phyloP scores from a whole-genome alignment of 805 yeast genomes.

The Blastobotrys muscicola region DNA sequence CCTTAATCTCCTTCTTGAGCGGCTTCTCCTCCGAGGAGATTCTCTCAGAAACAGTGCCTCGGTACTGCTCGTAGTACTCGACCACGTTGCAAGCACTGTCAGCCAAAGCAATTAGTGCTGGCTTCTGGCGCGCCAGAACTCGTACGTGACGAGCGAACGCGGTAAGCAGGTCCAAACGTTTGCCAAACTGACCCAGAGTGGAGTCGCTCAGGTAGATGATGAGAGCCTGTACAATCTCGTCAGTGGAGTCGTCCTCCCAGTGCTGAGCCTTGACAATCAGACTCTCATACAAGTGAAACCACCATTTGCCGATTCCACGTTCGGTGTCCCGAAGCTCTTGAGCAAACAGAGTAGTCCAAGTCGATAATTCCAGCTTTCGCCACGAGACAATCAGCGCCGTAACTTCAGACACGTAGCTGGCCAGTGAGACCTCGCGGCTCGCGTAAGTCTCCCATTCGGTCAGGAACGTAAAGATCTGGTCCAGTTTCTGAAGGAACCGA shows the following conservation, averaged over 20 bases:
- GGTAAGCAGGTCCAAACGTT: slow-evolving; percentile 49
- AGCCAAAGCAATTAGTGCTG: not conserved
- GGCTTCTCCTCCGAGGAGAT: slow-evolving; percentile 39
- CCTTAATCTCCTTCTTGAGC: slow-evolving; percentile 72
- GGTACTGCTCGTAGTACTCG: slow-evolving; percentile 59
- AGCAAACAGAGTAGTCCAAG: slow-evolving; percentile 72
- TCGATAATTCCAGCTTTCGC: slow-evolving; percentile 78
- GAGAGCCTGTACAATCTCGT: slow-evolving; percentile 45
- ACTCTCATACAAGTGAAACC: slow-evolving; percentile 83
- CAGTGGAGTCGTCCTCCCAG: slow-evolving; percentile 30
- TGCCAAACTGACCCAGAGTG: slow-evolving; percentile 60
- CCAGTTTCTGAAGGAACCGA: slow-evolving; percentile 67
- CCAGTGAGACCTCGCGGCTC: slow-evolving; percentile 61
- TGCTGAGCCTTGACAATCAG: slow-evolving; percentile 30
- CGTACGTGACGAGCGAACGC: slow-evolving; percentile 55
- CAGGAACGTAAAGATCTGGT: slow-evolving; percentile 72
- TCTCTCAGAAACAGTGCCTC: slow-evolving; percentile 36
- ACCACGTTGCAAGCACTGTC: slow-evolving; percentile 38
- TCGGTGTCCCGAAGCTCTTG: slow-evolving; percentile 46
- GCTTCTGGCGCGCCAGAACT: slow-evolving; percentile 17
- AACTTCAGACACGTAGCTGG: slow-evolving; percentile 43
- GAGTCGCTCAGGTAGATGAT: slow-evolving; percentile 69
- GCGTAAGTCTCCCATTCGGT: slow-evolving; percentile 95
- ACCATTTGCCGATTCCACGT: slow-evolving; percentile 64
- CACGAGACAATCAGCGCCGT: slow-evolving; percentile 73